Conservation (phyloP, 192 early-diverging fungal genomes). For the Backusella tuberculispora region DNA sequence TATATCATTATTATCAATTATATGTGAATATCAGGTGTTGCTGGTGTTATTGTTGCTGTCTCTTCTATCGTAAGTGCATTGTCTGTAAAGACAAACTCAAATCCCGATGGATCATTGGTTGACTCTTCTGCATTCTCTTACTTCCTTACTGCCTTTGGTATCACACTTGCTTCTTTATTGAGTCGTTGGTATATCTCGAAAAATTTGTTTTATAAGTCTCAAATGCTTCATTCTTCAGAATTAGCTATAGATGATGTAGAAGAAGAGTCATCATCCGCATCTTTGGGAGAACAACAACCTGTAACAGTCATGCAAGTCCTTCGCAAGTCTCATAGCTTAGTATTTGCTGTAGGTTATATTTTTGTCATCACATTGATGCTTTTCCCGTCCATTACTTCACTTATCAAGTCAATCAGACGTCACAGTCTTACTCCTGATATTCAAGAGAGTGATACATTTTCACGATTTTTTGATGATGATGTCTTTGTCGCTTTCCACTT, state of each 20-base stretch:
- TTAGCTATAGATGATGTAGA: not conserved
- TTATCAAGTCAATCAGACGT: slow-evolving; percentile 55
- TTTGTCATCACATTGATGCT: slow-evolving; percentile 72
- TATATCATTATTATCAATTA: not conserved
- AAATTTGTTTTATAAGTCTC: slow-evolving; percentile 46
- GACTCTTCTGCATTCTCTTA: slow-evolving; percentile 52
- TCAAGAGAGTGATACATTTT: not conserved
- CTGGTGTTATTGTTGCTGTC: slow-evolving; percentile 68
- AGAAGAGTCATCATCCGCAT: not conserved
- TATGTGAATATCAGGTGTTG: slow-evolving; percentile 45
- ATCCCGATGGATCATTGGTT: not conserved
- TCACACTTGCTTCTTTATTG: slow-evolving; percentile 46
- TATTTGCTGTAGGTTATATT: slow-evolving; percentile 56
- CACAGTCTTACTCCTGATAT: not conserved
- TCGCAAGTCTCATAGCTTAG: slow-evolving; percentile 37
- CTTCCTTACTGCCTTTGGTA: slow-evolving; percentile 50
- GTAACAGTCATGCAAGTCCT: slow-evolving; percentile 25
- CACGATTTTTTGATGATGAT: slow-evolving; percentile 53
- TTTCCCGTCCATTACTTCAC: slow-evolving; percentile 76
- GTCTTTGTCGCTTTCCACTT: slow-evolving; percentile 77
- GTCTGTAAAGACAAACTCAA: slow-evolving; percentile 12
- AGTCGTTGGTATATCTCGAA: slow-evolving; percentile 43
- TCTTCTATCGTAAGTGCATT: slow-evolving; percentile 48
- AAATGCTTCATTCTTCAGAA: slow-evolving; percentile 27
- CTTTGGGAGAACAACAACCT: not conserved